Evolutionary conservation across 1,284 basidiomycete genomes (phyloP).

Genomic region (Rhizoctonia solani): DNA sequence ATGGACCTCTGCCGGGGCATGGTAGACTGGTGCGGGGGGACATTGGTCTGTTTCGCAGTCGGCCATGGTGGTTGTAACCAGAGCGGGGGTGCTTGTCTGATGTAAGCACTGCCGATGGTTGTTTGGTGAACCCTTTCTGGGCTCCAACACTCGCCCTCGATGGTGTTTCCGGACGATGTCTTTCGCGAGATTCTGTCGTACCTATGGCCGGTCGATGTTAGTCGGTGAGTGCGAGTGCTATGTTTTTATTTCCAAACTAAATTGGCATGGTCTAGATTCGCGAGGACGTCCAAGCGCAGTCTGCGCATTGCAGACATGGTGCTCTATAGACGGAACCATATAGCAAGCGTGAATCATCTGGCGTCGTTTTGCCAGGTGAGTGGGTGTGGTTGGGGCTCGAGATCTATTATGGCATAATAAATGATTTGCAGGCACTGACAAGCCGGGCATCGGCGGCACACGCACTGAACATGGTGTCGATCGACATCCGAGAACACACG

Average conservation of each 20-base stretch:
- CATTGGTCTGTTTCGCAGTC: constrained; percentile 23
- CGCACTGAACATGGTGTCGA: constrained; percentile 31
- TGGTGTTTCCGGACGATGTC: constrained; percentile 4
- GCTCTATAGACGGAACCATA: constrained; percentile 28
- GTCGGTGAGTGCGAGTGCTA: constrained; percentile 10
- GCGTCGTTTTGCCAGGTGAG: constrained; percentile 22
- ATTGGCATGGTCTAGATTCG: constrained; percentile 11
- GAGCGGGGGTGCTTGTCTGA: background rate
- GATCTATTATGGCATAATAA: background rate
- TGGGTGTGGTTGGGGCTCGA: no score
- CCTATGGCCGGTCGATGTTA: constrained; percentile 23
- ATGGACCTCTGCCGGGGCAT: background rate
- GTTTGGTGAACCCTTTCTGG: background rate
- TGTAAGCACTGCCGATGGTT: constrained; percentile 4
- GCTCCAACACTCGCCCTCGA: background rate
- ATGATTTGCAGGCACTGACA: constrained; percentile 1
- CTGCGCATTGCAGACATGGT: constrained; percentile 8
- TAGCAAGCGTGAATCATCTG: constrained; percentile 20
- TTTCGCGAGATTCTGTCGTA: constrained; percentile 6
- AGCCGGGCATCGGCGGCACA: constrained; percentile 12
- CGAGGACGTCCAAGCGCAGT: constrained; percentile 10
- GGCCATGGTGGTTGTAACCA: constrained; percentile 10
- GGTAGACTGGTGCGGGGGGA: constrained; percentile 17
- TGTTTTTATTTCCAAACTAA: background rate
- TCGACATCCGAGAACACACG: constrained; percentile 23